Evolutionary conservation across 2,329 filamentous ascomycete species (phyloP), one percentile per base, ranked within the genome.

Genomic region (Fusarium nisikadoi): DNA sequence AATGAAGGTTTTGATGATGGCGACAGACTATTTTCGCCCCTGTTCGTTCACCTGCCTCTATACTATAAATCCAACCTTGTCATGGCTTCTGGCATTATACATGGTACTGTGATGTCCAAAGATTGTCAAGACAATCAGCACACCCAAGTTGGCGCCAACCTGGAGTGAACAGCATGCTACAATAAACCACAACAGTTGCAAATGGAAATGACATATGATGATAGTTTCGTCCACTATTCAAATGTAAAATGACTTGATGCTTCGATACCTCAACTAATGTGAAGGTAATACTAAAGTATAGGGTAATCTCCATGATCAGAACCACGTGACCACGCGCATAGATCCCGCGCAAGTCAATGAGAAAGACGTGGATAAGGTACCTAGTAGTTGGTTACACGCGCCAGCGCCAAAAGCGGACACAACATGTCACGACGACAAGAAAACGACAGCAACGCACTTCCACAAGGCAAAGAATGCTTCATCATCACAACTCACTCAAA

Each of bases 261-360:
- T 13, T 14, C 10, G n/a, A 31, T 19, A 19, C 17, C 16, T 23
- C 17, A 11, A 35, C 16, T 8, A 13, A 23, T 9, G 14, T 9
- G 27, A 12, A 33, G 19, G 16, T 13, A 14, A 29, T 14, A 14
- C 11, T 19, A n/a, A 23, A 11, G 25, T 69, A 8, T 39, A 69
- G 59, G 66, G 66, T 69, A 69, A 6, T 4, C 14, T 8, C 11
- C 9, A 7, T 35, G 11, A 19, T 12, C 2, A 25, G 20, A 60
- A 52, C 77, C 77, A 79, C 72, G 77, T 79, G 77, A 78, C 70
- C 47, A 47, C 77, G 77, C 71, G 77, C 73, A 39, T 29, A 63
- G 39, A 58, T 68, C 63, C 62, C 70, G 33, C 64, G 59, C 53
- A 41, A 67, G 61, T 64, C 59, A 66, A 68, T 43, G 55, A 64